Evolutionary conservation across 495 filamentous ascomycete species (phyloP).

Genomic region (Immersiella caudata): DNA sequence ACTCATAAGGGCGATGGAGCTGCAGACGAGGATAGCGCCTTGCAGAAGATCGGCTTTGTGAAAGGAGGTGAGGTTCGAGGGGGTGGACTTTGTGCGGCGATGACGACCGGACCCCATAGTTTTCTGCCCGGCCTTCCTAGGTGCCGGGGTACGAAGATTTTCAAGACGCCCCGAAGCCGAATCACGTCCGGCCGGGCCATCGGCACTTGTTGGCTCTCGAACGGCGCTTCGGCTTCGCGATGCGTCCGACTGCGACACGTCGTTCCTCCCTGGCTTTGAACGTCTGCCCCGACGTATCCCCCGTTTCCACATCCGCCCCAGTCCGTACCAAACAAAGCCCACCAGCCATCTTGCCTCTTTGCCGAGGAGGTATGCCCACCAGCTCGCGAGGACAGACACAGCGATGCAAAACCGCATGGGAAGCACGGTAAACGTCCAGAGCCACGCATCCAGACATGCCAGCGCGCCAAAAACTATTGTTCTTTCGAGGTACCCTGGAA

Average conservation of each 20-base stretch:
- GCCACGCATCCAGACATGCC: constrained; percentile 95
- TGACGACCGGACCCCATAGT: constrained; percentile 56
- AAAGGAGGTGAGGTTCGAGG: constrained; percentile 78
- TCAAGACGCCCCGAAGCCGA: constrained; percentile 10
- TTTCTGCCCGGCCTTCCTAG: constrained; percentile 18
- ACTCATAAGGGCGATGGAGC: constrained; percentile 82
- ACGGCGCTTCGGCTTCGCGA: constrained; percentile 43
- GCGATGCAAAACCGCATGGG: constrained; percentile 90
- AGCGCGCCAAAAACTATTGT: constrained; percentile 84
- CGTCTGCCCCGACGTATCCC: constrained; percentile 52
- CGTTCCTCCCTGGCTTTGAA: constrained; percentile 31
- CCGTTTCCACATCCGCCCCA: constrained; percentile 73
- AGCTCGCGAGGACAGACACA: constrained; percentile 70
- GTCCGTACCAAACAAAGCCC: constrained; percentile 71
- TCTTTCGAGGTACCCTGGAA: constrained; percentile 82
- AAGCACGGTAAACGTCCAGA: constrained; percentile 93
- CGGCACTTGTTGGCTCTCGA: constrained; percentile 25
- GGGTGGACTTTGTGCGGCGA: constrained; percentile 77
- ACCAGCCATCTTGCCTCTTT: constrained; percentile 69
- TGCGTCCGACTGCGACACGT: constrained; percentile 35
- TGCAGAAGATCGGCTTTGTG: constrained; percentile 96
- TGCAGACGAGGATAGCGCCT: constrained; percentile 80
- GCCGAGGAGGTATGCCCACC: constrained; percentile 66
- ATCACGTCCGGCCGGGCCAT: constrained; percentile 6
- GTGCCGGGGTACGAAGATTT: background rate